A percentile compares a stretch with the other conserved stretches of the same genome.
phyloP scores from a whole-genome alignment of 2,329 filamentous ascomycete species.

The Xylaria sp. region DNA sequence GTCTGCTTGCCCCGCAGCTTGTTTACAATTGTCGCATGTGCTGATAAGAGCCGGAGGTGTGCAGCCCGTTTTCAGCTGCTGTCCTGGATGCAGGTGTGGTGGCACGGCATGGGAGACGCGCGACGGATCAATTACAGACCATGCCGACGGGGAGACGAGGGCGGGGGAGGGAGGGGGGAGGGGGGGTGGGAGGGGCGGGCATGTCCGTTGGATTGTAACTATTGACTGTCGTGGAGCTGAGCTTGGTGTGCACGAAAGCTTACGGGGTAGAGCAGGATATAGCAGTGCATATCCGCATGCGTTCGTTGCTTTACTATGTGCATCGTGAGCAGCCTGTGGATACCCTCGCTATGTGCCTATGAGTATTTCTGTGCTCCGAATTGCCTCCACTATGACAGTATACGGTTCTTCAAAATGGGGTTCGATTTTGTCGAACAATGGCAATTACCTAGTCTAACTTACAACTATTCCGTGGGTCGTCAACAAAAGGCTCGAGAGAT shows the following conservation, averaged over 20 bases:
- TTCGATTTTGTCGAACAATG: no score
- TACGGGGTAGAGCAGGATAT: no score
- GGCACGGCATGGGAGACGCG: constrained; percentile 11
- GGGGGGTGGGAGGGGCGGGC: constrained; percentile 5
- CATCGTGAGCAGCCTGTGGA: no score
- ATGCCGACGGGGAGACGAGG: background rate
- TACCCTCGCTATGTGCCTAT: no score
- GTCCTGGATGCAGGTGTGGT: constrained; percentile 17
- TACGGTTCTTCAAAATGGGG: no score
- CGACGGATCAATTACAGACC: constrained; percentile 14
- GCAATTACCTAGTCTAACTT: no score
- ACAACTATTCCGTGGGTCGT: no score
- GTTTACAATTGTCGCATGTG: background rate
- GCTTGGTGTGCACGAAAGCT: no score
- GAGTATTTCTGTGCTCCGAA: no score
- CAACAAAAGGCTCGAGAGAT: background rate
- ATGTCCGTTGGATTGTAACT: constrained; percentile 25
- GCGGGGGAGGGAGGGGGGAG: background rate
- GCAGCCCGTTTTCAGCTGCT: constrained; percentile 15
- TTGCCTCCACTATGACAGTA: no score
- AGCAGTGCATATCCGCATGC: no score
- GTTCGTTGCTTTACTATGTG: no score
- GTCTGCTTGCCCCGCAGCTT: constrained; percentile 11
- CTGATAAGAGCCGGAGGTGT: constrained; percentile 18
- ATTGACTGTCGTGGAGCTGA: constrained; percentile 23